Evolutionary conservation across 1,139 yeast species (phyloP).

Genomic region (Zygosaccharomyces sapae): DNA sequence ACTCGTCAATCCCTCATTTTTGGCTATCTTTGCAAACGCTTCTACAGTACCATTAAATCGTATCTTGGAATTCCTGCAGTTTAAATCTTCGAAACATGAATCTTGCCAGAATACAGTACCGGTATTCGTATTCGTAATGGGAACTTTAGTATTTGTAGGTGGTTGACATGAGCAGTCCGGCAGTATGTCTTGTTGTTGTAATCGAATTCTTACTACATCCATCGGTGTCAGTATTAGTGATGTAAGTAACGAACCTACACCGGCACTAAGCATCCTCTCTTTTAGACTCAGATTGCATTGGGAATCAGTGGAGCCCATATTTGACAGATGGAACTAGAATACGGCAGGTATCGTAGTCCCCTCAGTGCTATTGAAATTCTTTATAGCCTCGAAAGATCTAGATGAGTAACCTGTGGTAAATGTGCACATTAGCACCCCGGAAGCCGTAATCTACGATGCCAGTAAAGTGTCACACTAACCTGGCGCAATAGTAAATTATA

Average conservation of each 20-base stretch:
- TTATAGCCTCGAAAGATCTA: neutral
- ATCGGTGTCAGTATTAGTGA: slow-evolving; percentile 87
- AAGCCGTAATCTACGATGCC: slow-evolving; percentile 4
- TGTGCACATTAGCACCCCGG: neutral
- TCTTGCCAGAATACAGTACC: slow-evolving; percentile 43
- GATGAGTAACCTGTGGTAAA: neutral
- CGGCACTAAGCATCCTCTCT: slow-evolving; percentile 81
- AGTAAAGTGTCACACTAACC: neutral
- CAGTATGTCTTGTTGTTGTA: slow-evolving; percentile 80
- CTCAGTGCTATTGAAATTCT: neutral
- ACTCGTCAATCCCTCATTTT: slow-evolving; percentile 69
- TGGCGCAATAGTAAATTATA: neutral
- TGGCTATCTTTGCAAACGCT: slow-evolving; percentile 62
- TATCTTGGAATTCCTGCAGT: slow-evolving; percentile 25
- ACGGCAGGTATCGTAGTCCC: neutral
- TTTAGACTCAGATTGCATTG: slow-evolving; percentile 18
- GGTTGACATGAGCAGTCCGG: slow-evolving; percentile 39
- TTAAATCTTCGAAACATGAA: slow-evolving; percentile 32
- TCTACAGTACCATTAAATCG: slow-evolving; percentile 59
- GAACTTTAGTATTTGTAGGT: slow-evolving; percentile 21
- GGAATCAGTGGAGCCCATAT: slow-evolving; percentile 11
- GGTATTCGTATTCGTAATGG: slow-evolving; percentile 18
- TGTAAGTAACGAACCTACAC: slow-evolving; percentile 85
- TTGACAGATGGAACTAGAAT: neutral
- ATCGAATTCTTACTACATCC: slow-evolving; percentile 85